These are phyloP conservation scores for Neocatenulostroma microsporum DNA, from an alignment of 2,329 filamentous ascomycete genomes.

Conservation along the genomic window DNA sequence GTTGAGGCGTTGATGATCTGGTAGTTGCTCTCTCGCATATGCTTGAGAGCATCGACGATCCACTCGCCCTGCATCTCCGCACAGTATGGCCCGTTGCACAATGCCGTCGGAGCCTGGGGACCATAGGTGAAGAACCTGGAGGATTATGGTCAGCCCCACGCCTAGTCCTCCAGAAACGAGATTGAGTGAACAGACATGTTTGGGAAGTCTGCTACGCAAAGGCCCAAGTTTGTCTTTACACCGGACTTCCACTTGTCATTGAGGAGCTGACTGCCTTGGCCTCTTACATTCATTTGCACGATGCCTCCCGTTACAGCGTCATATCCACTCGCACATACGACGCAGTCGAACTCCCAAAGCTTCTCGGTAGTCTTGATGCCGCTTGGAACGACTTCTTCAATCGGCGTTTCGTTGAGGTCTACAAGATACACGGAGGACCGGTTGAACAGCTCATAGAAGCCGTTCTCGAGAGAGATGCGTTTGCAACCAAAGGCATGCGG, in stretches of 20 bases:
- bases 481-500: too few relatives aligned
- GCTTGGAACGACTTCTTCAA: constrained; percentile 32
- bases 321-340: constrained; percentile 39
- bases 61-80: too few relatives aligned
- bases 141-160: too few relatives aligned
- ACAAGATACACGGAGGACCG: constrained; percentile 20
- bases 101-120: too few relatives aligned
- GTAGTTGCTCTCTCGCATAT: too few relatives aligned
- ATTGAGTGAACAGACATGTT: too few relatives aligned
- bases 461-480: too few relatives aligned
- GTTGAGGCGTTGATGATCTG: too few relatives aligned
- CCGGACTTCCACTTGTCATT: constrained; percentile 29
- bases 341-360: constrained; percentile 20
- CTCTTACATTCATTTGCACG: constrained; percentile 25
- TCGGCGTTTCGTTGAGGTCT: constrained; percentile 33
- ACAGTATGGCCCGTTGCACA: too few relatives aligned
- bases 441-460: constrained; percentile 25
- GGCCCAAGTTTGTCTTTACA: constrained; percentile 33
- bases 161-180: too few relatives aligned
- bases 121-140: too few relatives aligned
- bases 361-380: constrained; percentile 18
- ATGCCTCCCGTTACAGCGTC: constrained; percentile 32
- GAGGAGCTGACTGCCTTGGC: constrained; percentile 22
- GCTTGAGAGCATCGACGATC: too few relatives aligned
- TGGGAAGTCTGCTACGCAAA: constrained; percentile 34